phyloP scores from a whole-genome alignment of 116 monocot genomes.

The Cymodocea nodosa region DNA sequence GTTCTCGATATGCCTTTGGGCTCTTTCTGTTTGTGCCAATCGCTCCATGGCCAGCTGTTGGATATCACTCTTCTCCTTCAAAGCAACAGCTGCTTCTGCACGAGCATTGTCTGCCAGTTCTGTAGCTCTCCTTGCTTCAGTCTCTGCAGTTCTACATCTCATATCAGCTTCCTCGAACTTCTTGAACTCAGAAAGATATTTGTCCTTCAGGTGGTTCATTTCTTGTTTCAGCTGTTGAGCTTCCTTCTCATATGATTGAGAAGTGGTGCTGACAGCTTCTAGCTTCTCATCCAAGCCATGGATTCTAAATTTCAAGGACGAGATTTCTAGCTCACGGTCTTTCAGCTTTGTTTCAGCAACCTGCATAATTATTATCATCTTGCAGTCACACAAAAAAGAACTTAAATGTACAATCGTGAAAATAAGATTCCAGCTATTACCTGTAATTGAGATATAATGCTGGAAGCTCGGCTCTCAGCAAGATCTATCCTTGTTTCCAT shows the following conservation, averaged over 20 bases:
- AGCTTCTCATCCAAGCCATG: slow-evolving; percentile 33
- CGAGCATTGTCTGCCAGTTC: slow-evolving; percentile 67
- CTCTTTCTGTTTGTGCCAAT: slow-evolving; percentile 49
- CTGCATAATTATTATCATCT: slow-evolving; percentile 17
- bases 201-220: slow-evolving; percentile 68
- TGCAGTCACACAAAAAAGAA: background rate
- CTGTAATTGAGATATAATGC: slow-evolving; percentile 42
- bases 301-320: slow-evolving; percentile 48
- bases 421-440: slow-evolving; percentile 17
- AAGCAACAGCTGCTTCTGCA: slow-evolving; percentile 43
- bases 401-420: background rate
- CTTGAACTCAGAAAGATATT: slow-evolving; percentile 54
- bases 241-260: slow-evolving; percentile 54
- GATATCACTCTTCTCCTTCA: slow-evolving; percentile 63
- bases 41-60: slow-evolving; percentile 64
- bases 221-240: slow-evolving; percentile 67
- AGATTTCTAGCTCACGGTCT: slow-evolving; percentile 41
- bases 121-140: slow-evolving; percentile 53
- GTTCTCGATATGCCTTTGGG: slow-evolving; percentile 41
- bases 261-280: slow-evolving; percentile 25
- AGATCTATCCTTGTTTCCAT: slow-evolving; percentile 39
- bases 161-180: slow-evolving; percentile 61
- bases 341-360: slow-evolving; percentile 44
- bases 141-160: slow-evolving; percentile 60
- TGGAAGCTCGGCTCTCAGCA: slow-evolving; percentile 29